Conservation (phyloP, 2,329 filamentous ascomycete genomes). For the Elsinoe fawcettii region DNA sequence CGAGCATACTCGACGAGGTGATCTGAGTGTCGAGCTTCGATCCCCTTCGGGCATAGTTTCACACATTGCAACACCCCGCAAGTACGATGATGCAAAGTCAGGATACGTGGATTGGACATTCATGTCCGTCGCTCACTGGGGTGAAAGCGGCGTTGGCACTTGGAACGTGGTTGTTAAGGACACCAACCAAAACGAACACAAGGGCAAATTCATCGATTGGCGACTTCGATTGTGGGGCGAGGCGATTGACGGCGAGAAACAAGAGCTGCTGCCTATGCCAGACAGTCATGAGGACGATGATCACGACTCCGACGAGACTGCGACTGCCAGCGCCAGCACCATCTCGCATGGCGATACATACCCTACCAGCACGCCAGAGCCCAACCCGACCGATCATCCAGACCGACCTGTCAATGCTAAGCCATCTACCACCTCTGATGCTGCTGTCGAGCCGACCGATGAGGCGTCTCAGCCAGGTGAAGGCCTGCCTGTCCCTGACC, state of each 20-base stretch:
- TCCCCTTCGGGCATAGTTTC: conserved; percentile 77
- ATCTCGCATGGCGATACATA: conserved; percentile 45
- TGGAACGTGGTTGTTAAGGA: conserved; percentile 93
- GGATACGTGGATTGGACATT: conserved; percentile 97
- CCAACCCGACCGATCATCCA: conserved; percentile 40
- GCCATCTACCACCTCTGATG: conserved; percentile 33
- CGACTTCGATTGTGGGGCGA: conserved; percentile 92
- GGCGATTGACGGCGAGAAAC: conserved; percentile 65
- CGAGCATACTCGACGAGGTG: conserved; percentile 75
- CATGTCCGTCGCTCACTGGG: conserved; percentile 97
- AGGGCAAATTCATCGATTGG: conserved; percentile 81
- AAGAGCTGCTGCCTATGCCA: conserved; percentile 71
- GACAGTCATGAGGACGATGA: conserved; percentile 75
- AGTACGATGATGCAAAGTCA: conserved; percentile 53
- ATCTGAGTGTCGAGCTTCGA: conserved; percentile 83
- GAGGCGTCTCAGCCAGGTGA: conserved; percentile 21
- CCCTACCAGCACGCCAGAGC: conserved; percentile 38
- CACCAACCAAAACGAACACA: conserved; percentile 65
- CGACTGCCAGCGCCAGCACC: conserved; percentile 51
- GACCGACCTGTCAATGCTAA: conserved; percentile 54
- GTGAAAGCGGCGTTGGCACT: conserved; percentile 75
- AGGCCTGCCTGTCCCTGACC: conserved; percentile 27
- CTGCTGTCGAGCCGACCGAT: conserved; percentile 23
- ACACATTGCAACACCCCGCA: conserved; percentile 70
- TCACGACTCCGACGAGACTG: conserved; percentile 54